Base-by-base conservation (phyloP, 2,329 filamentous ascomycete genomes). In the Sarocladiaceae sp. region DNA sequence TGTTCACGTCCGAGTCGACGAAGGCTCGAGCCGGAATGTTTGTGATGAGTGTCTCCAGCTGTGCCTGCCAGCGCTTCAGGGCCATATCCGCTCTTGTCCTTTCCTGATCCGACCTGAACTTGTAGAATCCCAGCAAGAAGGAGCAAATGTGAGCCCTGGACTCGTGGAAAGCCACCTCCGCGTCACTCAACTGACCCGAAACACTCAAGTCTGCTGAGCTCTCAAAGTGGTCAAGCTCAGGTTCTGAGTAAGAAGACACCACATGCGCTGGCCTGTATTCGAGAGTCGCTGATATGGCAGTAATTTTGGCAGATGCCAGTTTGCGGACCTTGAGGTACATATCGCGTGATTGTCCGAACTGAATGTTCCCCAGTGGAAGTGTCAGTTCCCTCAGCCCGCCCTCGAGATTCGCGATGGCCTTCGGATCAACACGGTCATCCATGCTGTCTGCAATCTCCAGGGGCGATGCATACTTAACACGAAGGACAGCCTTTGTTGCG, bases 321-420 rank as follows among this genome's bases (percentile, higher is more conserved):
- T 60, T 62, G 31, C 62, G 60, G 53, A 66, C 66, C 3, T 58
- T 58, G 6, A 84, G 63, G 56, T 75, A 76, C 22, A 85, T 65
- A 52, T 84, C 79, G 3, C 80, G 73, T 0, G 79, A 76, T 54
- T 85, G 82, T n/a, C 79, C 81, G 52, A 79, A 85, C 55, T 82
- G 80, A 1, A 86, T 54, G 56, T 75, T 82, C 2, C 77, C 76
- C 3, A 82, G 61, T 1, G 62, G 52, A 22, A 82, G 64, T 1
- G 59, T 70, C 23, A 79, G 56, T 23, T 62, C 53, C 10, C 53
- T 56, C 3, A 33, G 28, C 4, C 59, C 58, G 1, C 62, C 51
- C 3, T 55, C 55, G 0, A 25, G 17, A 13, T 36, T 1, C 31
- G 37, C 17, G 59, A 37, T 0, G 67, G 62, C 0, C 60, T 49